Evolutionary conservation across 352 stramenopile species (phyloP).

Genomic region (Phytophthora fragariaefolia): DNA sequence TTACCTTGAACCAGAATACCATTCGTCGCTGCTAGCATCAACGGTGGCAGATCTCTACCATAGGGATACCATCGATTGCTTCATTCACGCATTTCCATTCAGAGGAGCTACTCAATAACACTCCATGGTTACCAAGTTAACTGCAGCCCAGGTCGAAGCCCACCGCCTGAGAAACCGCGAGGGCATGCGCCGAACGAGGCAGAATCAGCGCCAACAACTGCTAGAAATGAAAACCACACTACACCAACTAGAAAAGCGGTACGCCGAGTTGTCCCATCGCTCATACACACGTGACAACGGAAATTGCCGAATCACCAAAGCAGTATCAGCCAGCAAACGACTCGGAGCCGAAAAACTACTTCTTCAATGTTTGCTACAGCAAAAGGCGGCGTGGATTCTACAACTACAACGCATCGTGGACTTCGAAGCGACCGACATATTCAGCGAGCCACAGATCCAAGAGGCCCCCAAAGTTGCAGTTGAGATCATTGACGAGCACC

Average conservation of each 20-base stretch:
- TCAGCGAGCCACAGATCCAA: neutral
- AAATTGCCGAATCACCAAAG: neutral
- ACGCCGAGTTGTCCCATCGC: constrained; percentile 36
- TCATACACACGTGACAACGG: neutral
- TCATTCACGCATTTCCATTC: neutral
- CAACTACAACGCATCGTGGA: constrained; percentile 43
- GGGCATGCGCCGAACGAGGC: constrained; percentile 38
- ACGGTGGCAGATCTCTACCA: neutral
- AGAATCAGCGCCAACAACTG: constrained; percentile 37
- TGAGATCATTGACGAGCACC: constrained; percentile 21
- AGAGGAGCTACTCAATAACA: neutral
- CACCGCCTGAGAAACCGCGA: constrained; percentile 35
- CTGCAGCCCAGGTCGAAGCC: constrained; percentile 3
- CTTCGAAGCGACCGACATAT: constrained; percentile 16
- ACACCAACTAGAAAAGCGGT: constrained; percentile 36
- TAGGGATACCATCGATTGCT: neutral
- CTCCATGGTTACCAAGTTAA: neutral
- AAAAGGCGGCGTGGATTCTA: constrained; percentile 33
- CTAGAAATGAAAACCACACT: constrained; percentile 31
- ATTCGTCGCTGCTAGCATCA: neutral
- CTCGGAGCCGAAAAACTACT: constrained; percentile 51
- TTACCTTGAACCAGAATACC: neutral
- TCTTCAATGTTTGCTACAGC: constrained; percentile 34
- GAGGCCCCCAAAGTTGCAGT: neutral
- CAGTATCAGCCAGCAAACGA: constrained; percentile 23